Conservation (phyloP, 768 basidiomycete genomes). For the Arthromyces matolae region DNA sequence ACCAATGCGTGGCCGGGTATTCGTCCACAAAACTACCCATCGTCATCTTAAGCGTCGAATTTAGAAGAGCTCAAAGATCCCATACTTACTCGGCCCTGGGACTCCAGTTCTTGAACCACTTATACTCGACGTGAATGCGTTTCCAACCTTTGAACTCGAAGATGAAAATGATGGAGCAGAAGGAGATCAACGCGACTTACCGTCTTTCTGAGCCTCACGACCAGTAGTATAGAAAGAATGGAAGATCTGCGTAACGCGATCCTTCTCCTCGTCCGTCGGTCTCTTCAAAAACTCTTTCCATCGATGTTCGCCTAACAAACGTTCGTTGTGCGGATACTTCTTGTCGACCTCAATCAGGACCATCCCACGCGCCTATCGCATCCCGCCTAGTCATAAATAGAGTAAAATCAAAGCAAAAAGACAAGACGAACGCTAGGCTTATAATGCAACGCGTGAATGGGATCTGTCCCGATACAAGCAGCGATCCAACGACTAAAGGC, state of each 20-base stretch:
- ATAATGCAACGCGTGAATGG: constrained; percentile 41
- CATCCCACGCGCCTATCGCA: constrained; percentile 38
- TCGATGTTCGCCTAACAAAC: constrained; percentile 47
- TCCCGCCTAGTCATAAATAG: constrained; percentile 2
- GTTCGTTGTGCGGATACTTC: constrained; percentile 28
- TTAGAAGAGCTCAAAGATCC: background rate
- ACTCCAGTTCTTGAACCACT: constrained; percentile 40
- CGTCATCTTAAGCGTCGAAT: constrained; percentile 10
- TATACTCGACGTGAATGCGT: constrained; percentile 35
- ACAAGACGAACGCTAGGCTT: constrained; percentile 42
- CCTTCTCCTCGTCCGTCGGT: constrained; percentile 34
- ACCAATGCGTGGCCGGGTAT: constrained; percentile 41
- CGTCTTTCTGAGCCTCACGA: constrained; percentile 48
- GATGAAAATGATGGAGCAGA: background rate
- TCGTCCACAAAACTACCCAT: constrained; percentile 28
- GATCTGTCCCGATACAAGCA: constrained; percentile 33
- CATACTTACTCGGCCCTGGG: constrained; percentile 30
- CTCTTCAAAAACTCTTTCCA: constrained; percentile 44
- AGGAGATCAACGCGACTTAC: constrained; percentile 23
- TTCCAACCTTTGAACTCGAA: constrained; percentile 43
- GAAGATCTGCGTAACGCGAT: constrained; percentile 37
- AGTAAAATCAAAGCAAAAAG: background rate
- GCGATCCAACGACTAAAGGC: constrained; percentile 47
- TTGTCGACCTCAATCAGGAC: constrained; percentile 47
- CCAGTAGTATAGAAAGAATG: constrained; percentile 38